Percentiles rank a stretch among this genome's conserved stretches.
phyloP scores from a whole-genome alignment of 2,329 filamentous ascomycete species.

The Claviceps sp. region DNA sequence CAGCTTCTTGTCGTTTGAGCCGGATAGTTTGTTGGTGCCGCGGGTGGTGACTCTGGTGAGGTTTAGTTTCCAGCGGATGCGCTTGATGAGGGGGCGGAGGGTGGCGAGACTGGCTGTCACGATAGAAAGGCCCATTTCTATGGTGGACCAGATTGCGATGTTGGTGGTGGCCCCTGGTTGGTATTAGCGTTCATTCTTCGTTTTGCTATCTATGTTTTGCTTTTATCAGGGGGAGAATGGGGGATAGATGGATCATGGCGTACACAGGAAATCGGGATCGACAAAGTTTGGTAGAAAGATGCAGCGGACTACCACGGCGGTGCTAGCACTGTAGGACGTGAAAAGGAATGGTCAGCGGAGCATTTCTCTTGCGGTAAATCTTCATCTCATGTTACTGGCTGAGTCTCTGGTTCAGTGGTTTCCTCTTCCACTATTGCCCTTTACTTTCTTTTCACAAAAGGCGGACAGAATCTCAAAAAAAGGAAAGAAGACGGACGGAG shows the following conservation, averaged over 20 bases:
- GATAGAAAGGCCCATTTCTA: constrained; percentile 34
- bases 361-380: not conserved
- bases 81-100: constrained; percentile 28
- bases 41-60: constrained; percentile 12
- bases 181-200: too few relatives aligned
- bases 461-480: not conserved
- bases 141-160: constrained; percentile 35
- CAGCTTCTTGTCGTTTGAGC: not conserved
- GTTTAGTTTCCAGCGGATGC: constrained; percentile 18
- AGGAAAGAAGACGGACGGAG: not conserved
- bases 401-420: not conserved
- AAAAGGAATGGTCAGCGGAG: not conserved
- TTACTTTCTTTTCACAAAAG: too few relatives aligned
- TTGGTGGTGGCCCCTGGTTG: constrained; percentile 22
- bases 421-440: too few relatives aligned
- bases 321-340: constrained; percentile 18
- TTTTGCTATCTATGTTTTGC: constrained; percentile 1
- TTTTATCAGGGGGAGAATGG: not conserved
- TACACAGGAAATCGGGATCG: constrained; percentile 30
- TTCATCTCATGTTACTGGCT: not conserved
- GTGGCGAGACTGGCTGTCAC: constrained; percentile 34
- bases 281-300: constrained; percentile 24
- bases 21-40: not conserved
- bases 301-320: constrained; percentile 28
- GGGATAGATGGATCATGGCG: constrained; percentile 5